Evolutionary conservation across 2,329 filamentous ascomycete genomes (phyloP).

Genomic region (Cyphellophora attinorum): DNA sequence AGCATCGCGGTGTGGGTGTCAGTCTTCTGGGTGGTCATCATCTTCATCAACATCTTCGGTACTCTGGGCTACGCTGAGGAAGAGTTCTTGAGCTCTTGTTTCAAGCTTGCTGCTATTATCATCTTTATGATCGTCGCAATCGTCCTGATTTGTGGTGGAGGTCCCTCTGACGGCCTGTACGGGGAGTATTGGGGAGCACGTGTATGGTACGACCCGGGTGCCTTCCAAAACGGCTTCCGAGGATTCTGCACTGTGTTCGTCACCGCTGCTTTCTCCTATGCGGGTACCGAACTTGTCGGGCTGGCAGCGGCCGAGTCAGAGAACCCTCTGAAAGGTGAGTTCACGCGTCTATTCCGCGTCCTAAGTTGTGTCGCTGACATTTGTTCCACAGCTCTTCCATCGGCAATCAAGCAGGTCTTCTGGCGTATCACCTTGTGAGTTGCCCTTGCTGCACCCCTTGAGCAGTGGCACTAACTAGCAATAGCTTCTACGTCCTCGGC

Average conservation of each 20-base stretch:
- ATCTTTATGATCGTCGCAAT: conserved; percentile 67
- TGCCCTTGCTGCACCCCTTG: not conserved
- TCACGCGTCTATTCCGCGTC: not conserved
- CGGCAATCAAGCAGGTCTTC: conserved; percentile 41
- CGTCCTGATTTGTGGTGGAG: conserved; percentile 57
- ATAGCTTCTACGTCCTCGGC: conserved; percentile 37
- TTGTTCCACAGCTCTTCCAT: conserved; percentile 27
- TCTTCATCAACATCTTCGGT: conserved; percentile 70
- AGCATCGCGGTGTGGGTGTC: conserved; percentile 45
- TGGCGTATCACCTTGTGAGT: conserved; percentile 36
- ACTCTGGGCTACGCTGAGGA: conserved; percentile 77
- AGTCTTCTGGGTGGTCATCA: conserved; percentile 62
- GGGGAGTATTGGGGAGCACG: conserved; percentile 63
- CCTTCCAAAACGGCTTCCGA: conserved; percentile 37
- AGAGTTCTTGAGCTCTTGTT: conserved; percentile 67
- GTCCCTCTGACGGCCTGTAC: conserved; percentile 25
- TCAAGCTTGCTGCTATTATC: conserved; percentile 77
- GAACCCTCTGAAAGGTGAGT: conserved; percentile 34
- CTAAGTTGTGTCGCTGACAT: not conserved
- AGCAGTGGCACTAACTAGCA: not conserved
- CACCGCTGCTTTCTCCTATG: conserved; percentile 48
- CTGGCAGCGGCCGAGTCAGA: conserved; percentile 43
- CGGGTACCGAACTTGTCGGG: conserved; percentile 44
- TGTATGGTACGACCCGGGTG: conserved; percentile 70
- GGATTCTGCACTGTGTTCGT: conserved; percentile 48